phyloP scores from a whole-genome alignment of 2,329 filamentous ascomycete genomes.

The Diaporthe australafricana region DNA sequence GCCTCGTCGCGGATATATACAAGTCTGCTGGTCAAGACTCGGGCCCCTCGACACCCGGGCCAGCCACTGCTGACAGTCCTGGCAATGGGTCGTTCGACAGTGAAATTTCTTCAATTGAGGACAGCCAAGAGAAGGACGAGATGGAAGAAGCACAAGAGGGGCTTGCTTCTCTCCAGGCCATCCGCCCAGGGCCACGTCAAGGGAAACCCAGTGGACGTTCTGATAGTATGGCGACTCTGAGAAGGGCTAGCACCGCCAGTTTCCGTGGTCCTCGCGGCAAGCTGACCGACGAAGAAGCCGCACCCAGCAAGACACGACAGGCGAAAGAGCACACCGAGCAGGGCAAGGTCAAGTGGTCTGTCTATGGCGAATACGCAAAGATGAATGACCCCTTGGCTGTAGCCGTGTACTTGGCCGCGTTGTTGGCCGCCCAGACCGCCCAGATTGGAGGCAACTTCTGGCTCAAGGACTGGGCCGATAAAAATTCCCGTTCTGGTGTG shows the following conservation, averaged over 20 bases:
- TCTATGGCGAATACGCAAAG: constrained; percentile 95
- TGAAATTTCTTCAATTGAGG: constrained; percentile 69
- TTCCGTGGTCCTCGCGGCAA: constrained; percentile 90
- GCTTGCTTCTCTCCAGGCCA: constrained; percentile 70
- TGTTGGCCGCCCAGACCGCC: constrained; percentile 83
- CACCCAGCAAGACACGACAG: constrained; percentile 81
- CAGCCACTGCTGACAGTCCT: constrained; percentile 48
- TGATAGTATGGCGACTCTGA: constrained; percentile 82
- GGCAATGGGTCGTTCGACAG: constrained; percentile 58
- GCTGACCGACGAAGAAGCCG: constrained; percentile 84
- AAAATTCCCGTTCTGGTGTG: constrained; percentile 73
- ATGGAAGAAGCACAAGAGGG: constrained; percentile 84
- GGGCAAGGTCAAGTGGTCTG: constrained; percentile 96
- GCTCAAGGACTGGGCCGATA: constrained; percentile 93
- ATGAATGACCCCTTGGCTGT: constrained; percentile 92
- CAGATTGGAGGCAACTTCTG: constrained; percentile 89
- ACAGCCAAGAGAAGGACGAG: constrained; percentile 68
- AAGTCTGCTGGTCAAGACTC: constrained; percentile 75
- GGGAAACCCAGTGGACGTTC: constrained; percentile 65
- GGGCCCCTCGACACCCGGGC: constrained; percentile 40
- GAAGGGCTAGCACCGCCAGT: constrained; percentile 90
- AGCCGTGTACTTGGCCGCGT: constrained; percentile 78
- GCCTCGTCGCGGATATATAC: constrained; percentile 86
- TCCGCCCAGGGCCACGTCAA: constrained; percentile 34
- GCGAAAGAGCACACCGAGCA: constrained; percentile 90